Base-by-base conservation (phyloP, 1,139 yeast genomes). In the Kurtzmaniella quercitrusa region DNA sequence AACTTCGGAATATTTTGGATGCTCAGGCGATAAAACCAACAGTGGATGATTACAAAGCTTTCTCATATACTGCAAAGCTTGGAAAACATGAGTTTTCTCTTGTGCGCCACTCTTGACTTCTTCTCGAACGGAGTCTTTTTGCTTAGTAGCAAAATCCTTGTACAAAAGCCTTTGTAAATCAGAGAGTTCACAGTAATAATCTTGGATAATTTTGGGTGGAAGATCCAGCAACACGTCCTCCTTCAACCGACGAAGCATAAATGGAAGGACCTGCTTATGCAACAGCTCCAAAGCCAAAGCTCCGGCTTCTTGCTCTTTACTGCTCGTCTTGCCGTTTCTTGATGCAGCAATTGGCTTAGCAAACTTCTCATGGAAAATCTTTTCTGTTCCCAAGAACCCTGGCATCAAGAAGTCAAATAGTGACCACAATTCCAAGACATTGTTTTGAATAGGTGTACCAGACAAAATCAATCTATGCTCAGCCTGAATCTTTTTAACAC, bases 191-290 rank as follows among this genome's bases (percentile, higher is more conserved):
- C 98, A 94, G 61, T 93, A 93, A 60, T 94, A 91, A 67, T 94
- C 99, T 63, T 94, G 99, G 52, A 94, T 93, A 52, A 94, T 93
- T 66, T 94, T 94, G 36, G 99, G 99, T 9, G 99, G 99, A 51
- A 94, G 73, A 62, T 94, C 99, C 1, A 95, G 84, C 46, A 94
- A 72, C 7, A 94, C 99, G 55, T 94, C 98, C 59, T 94, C 98
- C 60, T 94, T 94, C 55, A 94, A 75, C 59, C 99, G 84, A 62
- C 99, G 84, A 53, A 94, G 71, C 88, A 94, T 84, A 61, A 94
- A 94, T 22, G 99, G 99, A 42, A 94, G 71, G 0, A 89, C 98
- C 55, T 94, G 99, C 56, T 93, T 93, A 64, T 94, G 99, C 47
- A 94, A 72, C 0, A 97, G 94, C 56, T 94, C 98, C 50, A 94